phyloP scores from a whole-genome alignment of 768 basidiomycete genomes.

The Panaeolus papilionaceus region DNA sequence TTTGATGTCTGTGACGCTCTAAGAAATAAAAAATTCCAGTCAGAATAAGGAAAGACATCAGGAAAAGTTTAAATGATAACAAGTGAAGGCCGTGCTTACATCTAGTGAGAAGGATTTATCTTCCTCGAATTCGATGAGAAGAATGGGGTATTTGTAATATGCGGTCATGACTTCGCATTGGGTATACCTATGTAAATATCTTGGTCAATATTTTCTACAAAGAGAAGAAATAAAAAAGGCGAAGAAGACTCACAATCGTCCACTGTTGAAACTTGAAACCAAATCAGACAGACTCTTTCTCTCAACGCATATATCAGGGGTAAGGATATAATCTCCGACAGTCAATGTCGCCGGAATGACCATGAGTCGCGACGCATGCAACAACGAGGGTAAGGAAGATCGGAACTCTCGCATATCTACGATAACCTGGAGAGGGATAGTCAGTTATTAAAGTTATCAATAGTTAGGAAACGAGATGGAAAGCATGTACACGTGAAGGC shows the following conservation, averaged over 20 bases:
- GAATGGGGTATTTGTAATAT: constrained; percentile 92
- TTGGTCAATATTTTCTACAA: background rate
- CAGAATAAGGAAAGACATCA: background rate
- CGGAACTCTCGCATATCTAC: constrained; percentile 98
- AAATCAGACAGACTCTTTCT: constrained; percentile 94
- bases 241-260: constrained; percentile 75
- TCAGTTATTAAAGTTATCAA: background rate
- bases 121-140: constrained; percentile 97
- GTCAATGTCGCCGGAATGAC: constrained; percentile 93
- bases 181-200: constrained; percentile 69
- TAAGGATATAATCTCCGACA: constrained; percentile 95
- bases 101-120: constrained; percentile 94
- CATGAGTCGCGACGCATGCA: constrained; percentile 81
- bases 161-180: constrained; percentile 98
- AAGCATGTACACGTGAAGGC: constrained; percentile 58
- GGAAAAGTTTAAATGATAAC: constrained; percentile 8
- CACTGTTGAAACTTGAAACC: constrained; percentile 92
- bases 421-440: constrained; percentile 65
- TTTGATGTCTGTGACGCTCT: constrained; percentile 73
- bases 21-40: background rate
- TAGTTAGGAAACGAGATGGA: background rate
- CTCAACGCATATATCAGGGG: constrained; percentile 96
- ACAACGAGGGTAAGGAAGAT: constrained; percentile 86
- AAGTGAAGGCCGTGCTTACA: constrained; percentile 45
- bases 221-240: background rate